Base-by-base conservation (phyloP, 2,329 filamentous ascomycete genomes). In the Stemphylium vesicarium region DNA sequence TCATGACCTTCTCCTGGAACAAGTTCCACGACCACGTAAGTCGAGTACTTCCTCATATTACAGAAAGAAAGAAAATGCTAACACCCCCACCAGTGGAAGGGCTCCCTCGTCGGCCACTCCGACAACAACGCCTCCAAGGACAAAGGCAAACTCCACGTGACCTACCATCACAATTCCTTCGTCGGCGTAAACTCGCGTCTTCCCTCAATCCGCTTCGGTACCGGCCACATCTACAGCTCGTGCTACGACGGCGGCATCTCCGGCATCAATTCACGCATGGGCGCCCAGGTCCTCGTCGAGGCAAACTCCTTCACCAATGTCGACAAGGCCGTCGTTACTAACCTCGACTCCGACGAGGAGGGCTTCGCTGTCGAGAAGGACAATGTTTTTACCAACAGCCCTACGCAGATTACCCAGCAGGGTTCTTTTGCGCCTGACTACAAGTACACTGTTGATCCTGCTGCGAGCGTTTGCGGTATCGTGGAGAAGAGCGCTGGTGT, bases 101-200 rank as follows among this genome's bases (percentile, higher is more conserved):
- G 80, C n/a, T 83, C 81, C 0, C 79, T 87, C 12, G 75, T 86
- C 50, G 85, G 84, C 13, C 85, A 56, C 49, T 43, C 42, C 5
- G 53, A 56, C 43, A 53, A 18, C 43, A 56, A 56, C 74, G 74
- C 62, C 22, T 75, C 65, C 43, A 63, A 65, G 24, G 87, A 89
- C 75, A 83, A 68, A 1, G 86, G 86, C 63, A 80, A 86, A 69
- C 80, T 89, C 31, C 82, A 78, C 68, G 77, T 89, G 43, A 89
- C 87, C 51, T 88, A 87, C 72, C 82, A 83, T 77, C 85, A 88
- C 81, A 89, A 89, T 81, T 79, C 82, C 78, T 89, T 81, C 80
- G 70, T 69, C 63, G 86, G 87, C 76, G 75, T 88, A 68, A 85
- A 86, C 80, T 87, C 84, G 11, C 86, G 87, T 53, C 78, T 78